Base-by-base conservation (phyloP, 805 yeast species). In the Schwanniomyces sp. region DNA sequence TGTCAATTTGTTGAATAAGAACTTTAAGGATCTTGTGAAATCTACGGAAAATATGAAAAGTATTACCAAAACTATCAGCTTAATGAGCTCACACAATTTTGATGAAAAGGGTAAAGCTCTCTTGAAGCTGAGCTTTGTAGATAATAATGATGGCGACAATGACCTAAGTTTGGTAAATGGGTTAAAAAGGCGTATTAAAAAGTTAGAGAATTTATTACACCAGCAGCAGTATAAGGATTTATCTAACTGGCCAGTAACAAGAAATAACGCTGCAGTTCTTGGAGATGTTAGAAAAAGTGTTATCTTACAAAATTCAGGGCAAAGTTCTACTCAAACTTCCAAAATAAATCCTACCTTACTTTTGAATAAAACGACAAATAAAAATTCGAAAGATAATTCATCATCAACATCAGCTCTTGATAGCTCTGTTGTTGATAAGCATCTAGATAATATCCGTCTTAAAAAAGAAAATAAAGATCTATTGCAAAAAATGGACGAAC, bases 151-250 rank as follows among this genome's bases (percentile, higher is more conserved):
- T 24, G 53, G 44, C 3, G 81, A 75, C 14, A 52, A 54, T 28
- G 74, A 72, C 49, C 53, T 70, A 38, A 68, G 61, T 38, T 57
- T 78, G 10, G 68, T 86, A 9, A 75, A 75, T 52, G 88, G 88
- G 0, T 85, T 90, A 52, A 85, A 85, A 61, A 65, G 80, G 9
- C 71, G 96, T 45, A 88, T 92, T 36, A 81, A 80, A 51, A 86
- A 86, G 54, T 74, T 92, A 44, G 97, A 91, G 55, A 85, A 81
- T 46, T 65, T 90, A 34, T 67, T 91, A 12, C 94, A 90, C 60
- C 89, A 87, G 52, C 86, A 82, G 45, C 88, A 81, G 52, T 82
- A 77, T 57, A 76, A 77, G 40, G 79, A 81, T 44, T 70, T 82
- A 34, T 74, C 74, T 28, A 77, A 50, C 56, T 75, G 66, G 77